Evolutionary conservation across 306 rosid genomes (phyloP), one percentile per base, ranked within the genome.

Genomic region (Malus asiatica): DNA sequence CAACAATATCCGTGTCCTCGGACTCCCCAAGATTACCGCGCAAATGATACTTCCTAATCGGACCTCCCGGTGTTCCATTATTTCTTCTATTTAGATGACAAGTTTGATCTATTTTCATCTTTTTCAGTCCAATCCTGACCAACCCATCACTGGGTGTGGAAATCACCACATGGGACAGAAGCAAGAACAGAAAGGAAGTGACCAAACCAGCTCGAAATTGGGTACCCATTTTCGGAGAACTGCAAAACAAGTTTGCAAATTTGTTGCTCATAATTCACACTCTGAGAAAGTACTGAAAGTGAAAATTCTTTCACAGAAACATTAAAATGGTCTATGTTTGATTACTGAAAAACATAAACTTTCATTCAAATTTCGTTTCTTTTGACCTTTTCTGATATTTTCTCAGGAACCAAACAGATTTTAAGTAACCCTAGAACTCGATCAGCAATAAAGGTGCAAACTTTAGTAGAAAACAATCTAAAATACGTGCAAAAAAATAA

Each of bases 61-160:
- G 64, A 78, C 65, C 74, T 69, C 64, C 52, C 27, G 46, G 20
- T 8, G 69, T 16, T 57, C 33, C 78, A 53, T 69, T 80, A 66
- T 22, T 79, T 46, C 53, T 77, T 60, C 83, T 75, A 75, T 76
- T 79, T 65, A 80, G n/a, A 23, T 74, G 81, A 70, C 70, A 53
- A 29, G 69, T 83, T 32, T 40, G 76, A 65, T 87, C 90, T 35
- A 83, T 52, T 42, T 81, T 80, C 71, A 68, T 80, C 79, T 76
- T 87, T 38, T 75, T 87, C 20, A 87, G 86, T 68, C 87, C 88
- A 69, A 89, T 72, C 66, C 89, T 85, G 22, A 85, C 66, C 79
- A 79, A 78, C 73, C 89, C 88, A 64, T 78, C 82, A 76, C 51
- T 76, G 68, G 86, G 64, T 11, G 79, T 71, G 53, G 85, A 79